Base-by-base conservation (phyloP, 78 protist genomes). In the Dictyostelium purpureum region DNA sequence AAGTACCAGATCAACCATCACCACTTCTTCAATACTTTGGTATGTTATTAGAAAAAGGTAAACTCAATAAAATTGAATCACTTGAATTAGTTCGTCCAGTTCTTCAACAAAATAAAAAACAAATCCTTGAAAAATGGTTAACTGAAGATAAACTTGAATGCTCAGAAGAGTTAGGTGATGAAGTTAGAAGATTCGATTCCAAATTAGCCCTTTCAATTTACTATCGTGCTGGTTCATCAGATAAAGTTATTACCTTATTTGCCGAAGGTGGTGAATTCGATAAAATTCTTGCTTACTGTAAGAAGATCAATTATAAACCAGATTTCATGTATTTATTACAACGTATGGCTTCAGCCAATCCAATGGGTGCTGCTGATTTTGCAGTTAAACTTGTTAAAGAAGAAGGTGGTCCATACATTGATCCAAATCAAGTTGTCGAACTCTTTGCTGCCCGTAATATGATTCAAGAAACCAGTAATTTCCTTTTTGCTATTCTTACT, bases 111-210 rank as follows among this genome's bases (percentile, higher is more conserved):
- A 97, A 97, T 65, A 87, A 97, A 67, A 92, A 85, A 79, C 78
- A 43, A 49, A 95, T 97, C 57, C 94, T 98, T 76, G 96, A 98
- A 82, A 79, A 96, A 88, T 98, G 99, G 99, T 63, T 99, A 76
- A 59, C 93, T 24, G 99, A 99, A 94, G 97, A 98, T 90, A 99
- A 98, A 93, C 91, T 99, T 24, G 99, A 97, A 65, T 96, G 98
- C 95, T 75, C 97, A 12, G 99, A 99, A 94, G 98, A 97, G 79
- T 97, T 99, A 45, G 99, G 99, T 37, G 99, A 99, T 90, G 42
- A 96, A 35, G 77, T 98, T 59, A 93, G 95, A 78, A 91, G 31
- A 66, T 61, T 35, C 49, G 96, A 94, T 77, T 63, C 79, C 19
- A 87, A 92, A 54, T 51, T 97, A 4, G 99, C 99, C 6, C 97